Percentiles rank a stretch among this genome's conserved stretches.
Conservation (phyloP, 371 early-diverging fungal species). For the Mortierella sp. region DNA sequence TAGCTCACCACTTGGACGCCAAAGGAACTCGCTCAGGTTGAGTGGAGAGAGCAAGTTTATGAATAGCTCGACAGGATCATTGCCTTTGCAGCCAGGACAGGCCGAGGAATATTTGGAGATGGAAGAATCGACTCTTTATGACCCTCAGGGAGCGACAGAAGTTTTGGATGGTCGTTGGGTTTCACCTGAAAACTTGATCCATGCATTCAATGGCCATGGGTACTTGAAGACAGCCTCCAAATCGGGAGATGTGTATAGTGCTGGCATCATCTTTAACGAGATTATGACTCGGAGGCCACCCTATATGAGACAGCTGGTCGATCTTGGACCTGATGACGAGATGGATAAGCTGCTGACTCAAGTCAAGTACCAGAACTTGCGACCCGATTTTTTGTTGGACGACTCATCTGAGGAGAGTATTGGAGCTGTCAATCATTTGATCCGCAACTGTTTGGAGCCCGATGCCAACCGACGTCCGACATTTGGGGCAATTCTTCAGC, state of each 20-base stretch:
- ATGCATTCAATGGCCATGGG: slow-evolving; percentile 8
- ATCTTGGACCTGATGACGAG: slow-evolving; percentile 11
- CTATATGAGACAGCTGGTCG: slow-evolving; percentile 43
- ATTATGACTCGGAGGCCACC: slow-evolving; percentile 60
- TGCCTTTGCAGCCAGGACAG: neutral
- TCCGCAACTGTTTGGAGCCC: slow-evolving; percentile 55
- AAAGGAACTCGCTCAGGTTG: slow-evolving; percentile 13
- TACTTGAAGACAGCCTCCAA: slow-evolving; percentile 21
- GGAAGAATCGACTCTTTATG: slow-evolving; percentile 15
- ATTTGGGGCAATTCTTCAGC: slow-evolving; percentile 52
- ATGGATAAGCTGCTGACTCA: slow-evolving; percentile 2
- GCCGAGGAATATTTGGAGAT: slow-evolving; percentile 16
- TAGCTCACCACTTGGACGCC: neutral
- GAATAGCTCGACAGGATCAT: slow-evolving; percentile 9
- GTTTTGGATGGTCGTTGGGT: slow-evolving; percentile 45
- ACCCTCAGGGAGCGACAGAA: slow-evolving; percentile 13
- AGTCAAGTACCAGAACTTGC: slow-evolving; percentile 38
- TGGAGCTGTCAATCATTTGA: slow-evolving; percentile 54
- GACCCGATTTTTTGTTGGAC: slow-evolving; percentile 48
- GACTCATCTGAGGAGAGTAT: slow-evolving; percentile 56
- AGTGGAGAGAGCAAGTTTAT: slow-evolving; percentile 29
- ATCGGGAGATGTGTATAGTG: slow-evolving; percentile 44
- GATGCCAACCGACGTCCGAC: slow-evolving; percentile 52
- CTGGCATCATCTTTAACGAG: slow-evolving; percentile 63
- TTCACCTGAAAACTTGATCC: slow-evolving; percentile 45